Evolutionary conservation across 129 eudicot genomes (phyloP).

Genomic region (Dittrichia graveolens): DNA sequence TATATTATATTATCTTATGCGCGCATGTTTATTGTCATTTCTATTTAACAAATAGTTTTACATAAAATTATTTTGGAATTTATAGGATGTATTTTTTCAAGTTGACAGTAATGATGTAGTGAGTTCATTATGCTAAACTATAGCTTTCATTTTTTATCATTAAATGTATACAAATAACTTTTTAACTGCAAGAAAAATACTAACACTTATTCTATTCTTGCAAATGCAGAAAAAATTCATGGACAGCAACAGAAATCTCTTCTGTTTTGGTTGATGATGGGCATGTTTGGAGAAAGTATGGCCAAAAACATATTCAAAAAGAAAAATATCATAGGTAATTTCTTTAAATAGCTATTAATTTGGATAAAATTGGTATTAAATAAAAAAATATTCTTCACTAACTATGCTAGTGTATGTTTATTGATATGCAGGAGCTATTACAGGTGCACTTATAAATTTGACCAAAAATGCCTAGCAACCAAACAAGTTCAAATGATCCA

Average conservation of each 20-base stretch:
- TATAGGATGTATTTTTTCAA: too few relatives aligned
- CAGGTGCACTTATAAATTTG: constrained; percentile 53
- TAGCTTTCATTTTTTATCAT: too few relatives aligned
- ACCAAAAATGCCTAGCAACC: constrained; percentile 48
- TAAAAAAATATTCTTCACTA: background rate
- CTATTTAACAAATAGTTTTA: too few relatives aligned
- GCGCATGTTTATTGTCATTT: too few relatives aligned
- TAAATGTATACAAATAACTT: too few relatives aligned
- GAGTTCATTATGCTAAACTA: too few relatives aligned
- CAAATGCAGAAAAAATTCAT: constrained; percentile 42
- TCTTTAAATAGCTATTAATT: too few relatives aligned
- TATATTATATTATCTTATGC: too few relatives aligned
- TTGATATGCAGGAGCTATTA: constrained; percentile 50
- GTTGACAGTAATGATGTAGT: too few relatives aligned
- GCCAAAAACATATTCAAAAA: constrained; percentile 58
- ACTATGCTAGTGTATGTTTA: background rate
- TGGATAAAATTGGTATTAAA: too few relatives aligned
- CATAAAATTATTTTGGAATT: too few relatives aligned
- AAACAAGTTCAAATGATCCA: constrained; percentile 48
- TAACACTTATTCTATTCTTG: background rate
- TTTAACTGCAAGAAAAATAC: background rate
- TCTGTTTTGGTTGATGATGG: constrained; percentile 49
- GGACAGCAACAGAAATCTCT: constrained; percentile 34
- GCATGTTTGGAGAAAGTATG: constrained; percentile 80
- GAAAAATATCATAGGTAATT: constrained; percentile 52